Evolutionary conservation across 306 rosid species (phyloP).

Genomic region (Malus sylvestris): DNA sequence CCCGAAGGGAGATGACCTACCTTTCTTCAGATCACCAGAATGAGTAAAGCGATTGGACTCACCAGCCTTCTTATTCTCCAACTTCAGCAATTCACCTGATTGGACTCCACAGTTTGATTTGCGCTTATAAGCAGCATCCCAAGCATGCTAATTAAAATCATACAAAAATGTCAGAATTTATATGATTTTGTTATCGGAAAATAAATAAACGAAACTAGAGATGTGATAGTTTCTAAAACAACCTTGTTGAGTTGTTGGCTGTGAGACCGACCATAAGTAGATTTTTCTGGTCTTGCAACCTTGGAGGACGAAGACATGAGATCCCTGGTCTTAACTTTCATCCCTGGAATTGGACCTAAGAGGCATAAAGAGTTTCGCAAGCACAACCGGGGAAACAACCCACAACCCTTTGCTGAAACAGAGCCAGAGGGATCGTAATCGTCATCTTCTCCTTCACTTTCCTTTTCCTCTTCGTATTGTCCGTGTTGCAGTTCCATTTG

Average conservation of each 20-base stretch:
- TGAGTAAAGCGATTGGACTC: conserved; percentile 45
- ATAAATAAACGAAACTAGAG: neutral
- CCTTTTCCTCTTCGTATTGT: conserved; percentile 43
- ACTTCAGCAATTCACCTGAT: conserved; percentile 37
- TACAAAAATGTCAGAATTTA: conserved; percentile 3
- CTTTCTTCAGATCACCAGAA: conserved; percentile 57
- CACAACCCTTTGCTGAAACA: conserved; percentile 67
- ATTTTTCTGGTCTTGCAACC: conserved; percentile 38
- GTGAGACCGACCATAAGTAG: conserved; percentile 36
- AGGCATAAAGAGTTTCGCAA: conserved; percentile 61
- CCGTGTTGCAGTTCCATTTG: conserved; percentile 34
- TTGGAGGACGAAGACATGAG: conserved; percentile 24
- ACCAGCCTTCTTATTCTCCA: conserved; percentile 35
- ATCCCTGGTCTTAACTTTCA: conserved; percentile 41
- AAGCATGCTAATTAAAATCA: conserved; percentile 36
- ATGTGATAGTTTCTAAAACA: neutral
- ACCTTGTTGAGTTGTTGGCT: conserved; percentile 64
- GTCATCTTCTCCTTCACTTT: conserved; percentile 50
- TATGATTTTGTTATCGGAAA: neutral
- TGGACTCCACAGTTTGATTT: conserved; percentile 30
- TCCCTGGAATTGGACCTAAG: conserved; percentile 51
- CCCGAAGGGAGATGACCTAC: conserved; percentile 61
- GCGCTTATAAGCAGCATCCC: conserved; percentile 46
- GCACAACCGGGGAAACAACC: conserved; percentile 52
- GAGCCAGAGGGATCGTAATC: conserved; percentile 34